Evolutionary conservation across 75 land plant genomes (phyloP), one percentile per base, ranked within the genome.

Genomic region (Picea glauca): DNA sequence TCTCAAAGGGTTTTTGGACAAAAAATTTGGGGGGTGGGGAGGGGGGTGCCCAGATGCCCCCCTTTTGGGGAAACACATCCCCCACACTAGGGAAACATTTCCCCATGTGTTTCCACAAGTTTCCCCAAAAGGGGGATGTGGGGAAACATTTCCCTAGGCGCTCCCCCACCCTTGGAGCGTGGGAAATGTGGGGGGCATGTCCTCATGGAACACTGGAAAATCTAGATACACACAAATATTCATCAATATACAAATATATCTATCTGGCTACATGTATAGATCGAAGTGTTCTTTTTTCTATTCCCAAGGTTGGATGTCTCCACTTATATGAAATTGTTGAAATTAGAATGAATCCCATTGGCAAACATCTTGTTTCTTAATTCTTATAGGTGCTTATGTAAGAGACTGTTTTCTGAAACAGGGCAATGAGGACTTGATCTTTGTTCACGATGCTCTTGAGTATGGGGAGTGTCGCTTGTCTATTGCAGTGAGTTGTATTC

Each of bases 381-480:
- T 70, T 18, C 23, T 70, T 70, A n/a, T 20, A 7, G 23, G 50
- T 35, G 30, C 40, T 70, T 43, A 70, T 70, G 32, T 9, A 63
- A 31, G n/a, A 11, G 50, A 32, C 23, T 70, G 43, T 70, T 70
- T 43, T n/a, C n/a, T 70, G 13, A 50, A 15, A 76, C 88, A 93
- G 99, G 99, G 85, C 14, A 76, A 88, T 87, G 94, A 91, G 43
- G 96, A 98, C 79, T 86, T 95, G 73, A 78, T 98, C 14, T 60
- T 95, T 67, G 90, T 91, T 72, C 98, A 95, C 73, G 96, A 95
- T 75, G 89, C 87, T 26, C 93, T 98, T 67, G 87, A 84, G 11
- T 95, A 83, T 80, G 99, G 99, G 12, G 88, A 90, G 75, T 98
- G 98, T 60, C 92, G 81, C 61, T 83, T 98, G 62, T 92, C 91